These are phyloP conservation scores for Penicillium daleae DNA, from an alignment of 495 filamentous ascomycete genomes.

Conservation along the genomic window DNA sequence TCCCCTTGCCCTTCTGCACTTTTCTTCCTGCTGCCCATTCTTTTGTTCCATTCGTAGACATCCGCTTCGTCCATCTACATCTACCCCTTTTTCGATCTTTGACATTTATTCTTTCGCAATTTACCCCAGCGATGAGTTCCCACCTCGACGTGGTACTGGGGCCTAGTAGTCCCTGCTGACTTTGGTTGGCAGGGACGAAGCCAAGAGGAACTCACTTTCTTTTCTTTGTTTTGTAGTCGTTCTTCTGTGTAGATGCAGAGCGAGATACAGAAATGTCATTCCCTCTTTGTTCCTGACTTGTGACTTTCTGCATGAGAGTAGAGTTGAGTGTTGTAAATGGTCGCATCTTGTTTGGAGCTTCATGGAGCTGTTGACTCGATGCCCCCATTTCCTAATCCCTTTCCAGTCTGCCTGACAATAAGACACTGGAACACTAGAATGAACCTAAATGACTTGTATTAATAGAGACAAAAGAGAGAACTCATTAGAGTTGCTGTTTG, in stretches of 20 bases:
- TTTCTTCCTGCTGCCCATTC: background rate
- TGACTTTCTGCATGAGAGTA: background rate
- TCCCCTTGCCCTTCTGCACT: background rate
- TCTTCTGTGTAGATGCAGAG: too few species aligned
- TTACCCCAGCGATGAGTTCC: constrained; percentile 18
- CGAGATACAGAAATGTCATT: too few species aligned
- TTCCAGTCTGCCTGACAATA: background rate
- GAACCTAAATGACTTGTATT: background rate
- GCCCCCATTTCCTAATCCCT: background rate
- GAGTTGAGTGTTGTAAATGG: background rate
- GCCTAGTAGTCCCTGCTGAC: constrained; percentile 16
- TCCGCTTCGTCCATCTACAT: too few species aligned
- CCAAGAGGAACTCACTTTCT: constrained; percentile 3
- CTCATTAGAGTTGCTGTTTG: too few species aligned
- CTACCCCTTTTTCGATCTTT: background rate
- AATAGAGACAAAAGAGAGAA: background rate
- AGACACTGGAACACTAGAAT: background rate
- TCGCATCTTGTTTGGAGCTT: background rate
- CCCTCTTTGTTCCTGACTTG: background rate
- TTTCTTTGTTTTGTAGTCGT: background rate
- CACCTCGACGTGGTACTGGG: constrained; percentile 21
- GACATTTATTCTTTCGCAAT: constrained; percentile 8
- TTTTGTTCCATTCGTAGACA: background rate
- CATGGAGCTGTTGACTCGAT: background rate
- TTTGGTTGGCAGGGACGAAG: constrained; percentile 14